Evolutionary conservation across 768 basidiomycete genomes (phyloP).

Genomic region (Termitomyces titanicus): DNA sequence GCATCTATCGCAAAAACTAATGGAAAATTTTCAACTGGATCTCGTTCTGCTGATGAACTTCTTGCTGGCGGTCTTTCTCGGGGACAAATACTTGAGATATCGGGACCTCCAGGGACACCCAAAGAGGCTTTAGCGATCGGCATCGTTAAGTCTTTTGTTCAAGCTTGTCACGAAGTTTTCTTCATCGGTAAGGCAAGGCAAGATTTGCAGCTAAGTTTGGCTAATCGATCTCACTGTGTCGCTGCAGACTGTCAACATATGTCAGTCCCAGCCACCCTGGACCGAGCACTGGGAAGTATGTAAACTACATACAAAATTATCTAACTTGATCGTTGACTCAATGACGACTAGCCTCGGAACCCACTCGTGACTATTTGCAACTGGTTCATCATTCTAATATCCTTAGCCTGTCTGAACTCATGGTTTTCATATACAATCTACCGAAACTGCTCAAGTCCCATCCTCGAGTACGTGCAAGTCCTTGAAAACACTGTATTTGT

Average conservation of each 20-base stretch:
- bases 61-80: conserved; percentile 60
- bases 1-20: conserved; percentile 33
- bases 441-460: conserved; percentile 38
- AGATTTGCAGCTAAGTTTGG: conserved; percentile 7
- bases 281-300: conserved; percentile 24
- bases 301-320: not conserved
- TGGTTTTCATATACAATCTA: conserved; percentile 57
- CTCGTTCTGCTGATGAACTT: conserved; percentile 50
- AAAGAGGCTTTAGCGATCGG: conserved; percentile 55
- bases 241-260: conserved; percentile 45
- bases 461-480: conserved; percentile 37
- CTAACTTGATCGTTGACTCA: too few relatives aligned
- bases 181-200: conserved; percentile 60
- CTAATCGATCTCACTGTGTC: not conserved
- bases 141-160: conserved; percentile 45
- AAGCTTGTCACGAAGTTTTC: conserved; percentile 48
- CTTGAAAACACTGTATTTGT: not conserved
- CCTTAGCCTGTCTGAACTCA: conserved; percentile 48
- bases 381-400: conserved; percentile 39
- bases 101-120: conserved; percentile 70
- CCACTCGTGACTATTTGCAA: conserved; percentile 12
- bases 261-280: conserved; percentile 29
- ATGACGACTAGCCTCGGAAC: conserved; percentile 8
- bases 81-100: conserved; percentile 67
- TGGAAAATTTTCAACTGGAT: conserved; percentile 37